Evolutionary conservation across 208 protist species (phyloP), one percentile per base, ranked within the genome.

Genomic region (Herpetomonas muscarum): DNA sequence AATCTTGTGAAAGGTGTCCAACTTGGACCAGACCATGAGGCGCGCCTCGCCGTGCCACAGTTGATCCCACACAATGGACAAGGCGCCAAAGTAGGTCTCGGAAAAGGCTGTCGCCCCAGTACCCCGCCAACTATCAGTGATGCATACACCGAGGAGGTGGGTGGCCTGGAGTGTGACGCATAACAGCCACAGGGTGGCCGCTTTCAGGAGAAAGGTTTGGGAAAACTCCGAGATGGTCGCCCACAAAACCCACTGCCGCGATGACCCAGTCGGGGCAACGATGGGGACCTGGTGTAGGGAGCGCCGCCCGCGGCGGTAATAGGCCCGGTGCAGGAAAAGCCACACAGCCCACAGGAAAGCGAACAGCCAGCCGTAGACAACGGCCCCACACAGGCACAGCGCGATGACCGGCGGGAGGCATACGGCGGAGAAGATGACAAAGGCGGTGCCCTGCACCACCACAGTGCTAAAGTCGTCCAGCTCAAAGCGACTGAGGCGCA

Each of bases 391-490:
- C 17, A 78, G 9, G 48, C 81, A 84, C 26, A 85, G 80, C 0
- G 67, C 52, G 26, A 72, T 4, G 1, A 76, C 49, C 26, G 76
- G 52, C 24, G 81, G 81, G 12, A 87, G 46, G 12, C 84, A 34
- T 30, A 84, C 64, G 10, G 76, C 69, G 2, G 74, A 51, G 44
- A 84, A 81, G 3, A 64, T 61, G 50, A 87, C 79, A 51, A 87
- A 87, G 31, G 58, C 67, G 24, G 69, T 65, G 36, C 76, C 74
- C 45, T 87, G 81, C 53, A 83, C 70, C 17, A 81, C 41, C 21
- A 87, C 81, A 0, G 69, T 87, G 26, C 72, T 64, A 34, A 87
- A 55, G 57, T 79, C 70, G 17, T 76, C 64, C 19, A 87, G 61
- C 60, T 87, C 62, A 15, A 84, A 41, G 26, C 56, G 63, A 19